Conservation (phyloP, 2,329 filamentous ascomycete genomes). For the Elsinoe australis region DNA sequence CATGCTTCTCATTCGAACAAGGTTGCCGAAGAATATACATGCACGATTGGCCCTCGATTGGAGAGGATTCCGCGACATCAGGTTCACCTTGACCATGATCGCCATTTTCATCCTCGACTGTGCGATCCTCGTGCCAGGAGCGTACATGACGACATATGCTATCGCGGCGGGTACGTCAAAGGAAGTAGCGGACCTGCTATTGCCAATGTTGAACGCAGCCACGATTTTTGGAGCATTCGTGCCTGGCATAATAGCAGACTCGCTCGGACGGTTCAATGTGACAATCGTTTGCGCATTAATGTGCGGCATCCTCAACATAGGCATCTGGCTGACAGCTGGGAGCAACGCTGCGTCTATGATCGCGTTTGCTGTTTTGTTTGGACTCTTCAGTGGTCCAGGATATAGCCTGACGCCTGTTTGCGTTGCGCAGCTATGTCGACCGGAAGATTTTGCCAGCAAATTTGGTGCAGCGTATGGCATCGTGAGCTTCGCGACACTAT, state of each 20-base stretch:
- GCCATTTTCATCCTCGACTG: constrained; percentile 50
- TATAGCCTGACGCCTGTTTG: constrained; percentile 56
- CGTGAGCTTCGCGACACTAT: neutral
- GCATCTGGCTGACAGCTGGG: constrained; percentile 47
- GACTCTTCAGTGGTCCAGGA: constrained; percentile 60
- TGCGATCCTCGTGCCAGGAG: constrained; percentile 54
- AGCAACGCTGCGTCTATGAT: constrained; percentile 50
- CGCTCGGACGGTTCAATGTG: constrained; percentile 48
- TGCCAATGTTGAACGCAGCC: constrained; percentile 47
- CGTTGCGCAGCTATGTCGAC: constrained; percentile 47
- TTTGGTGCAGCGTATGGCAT: neutral
- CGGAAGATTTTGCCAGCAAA: neutral
- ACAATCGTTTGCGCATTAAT: constrained; percentile 45
- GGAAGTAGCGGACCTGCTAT: constrained; percentile 44
- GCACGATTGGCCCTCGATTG: constrained; percentile 26
- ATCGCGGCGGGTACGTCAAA: constrained; percentile 42
- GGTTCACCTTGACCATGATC: constrained; percentile 27
- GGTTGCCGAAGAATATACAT: constrained; percentile 30
- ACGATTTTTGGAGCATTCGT: constrained; percentile 49
- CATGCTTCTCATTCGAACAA: constrained; percentile 46
- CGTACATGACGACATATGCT: constrained; percentile 44
- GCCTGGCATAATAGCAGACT: constrained; percentile 48
- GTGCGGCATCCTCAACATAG: constrained; percentile 43
- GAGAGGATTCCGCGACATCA: constrained; percentile 31
- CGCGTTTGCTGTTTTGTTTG: constrained; percentile 59